Base-by-base conservation (phyloP, 306 rosid genomes). In the Lupinus albus region DNA sequence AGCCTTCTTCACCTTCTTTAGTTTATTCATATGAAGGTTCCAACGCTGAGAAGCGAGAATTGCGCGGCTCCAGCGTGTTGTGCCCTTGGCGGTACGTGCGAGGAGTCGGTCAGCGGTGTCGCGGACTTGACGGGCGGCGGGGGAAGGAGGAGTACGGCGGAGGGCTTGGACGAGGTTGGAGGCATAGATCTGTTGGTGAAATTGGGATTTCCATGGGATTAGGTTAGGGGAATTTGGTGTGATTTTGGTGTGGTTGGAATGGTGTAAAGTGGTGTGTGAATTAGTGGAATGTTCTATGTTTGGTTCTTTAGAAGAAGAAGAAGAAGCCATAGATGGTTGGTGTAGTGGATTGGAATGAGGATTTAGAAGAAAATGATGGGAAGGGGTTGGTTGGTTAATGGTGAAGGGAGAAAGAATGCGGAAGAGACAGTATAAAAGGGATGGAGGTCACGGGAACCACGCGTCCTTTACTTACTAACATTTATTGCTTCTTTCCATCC, bases 41-140 rank as follows among this genome's bases (percentile, higher is more conserved):
- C 30, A 25, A 1, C 30, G 3, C 4, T 89, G 89, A 15, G 61
- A 71, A 8, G 75, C 55, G 25, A 93, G 88, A 47, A 93, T 88
- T 42, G 94, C 91, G 39, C 89, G 83, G 86, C 99, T 93, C 99
- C 99, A 93, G 47, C 92, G 86, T 18, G 96, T 88, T 64, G 78
- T 75, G 0, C 99, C 97, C 56, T 76, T 83, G 13, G 94, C 92
- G 3, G 88, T 64, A 0, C 67, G 55, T 4, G 99, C 99, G 21
- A 93, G 91, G 15, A 93, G 80, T 33, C 95, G 77, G 76, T 93
- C 83, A 5, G 98, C 95, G 50, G 91, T 76, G 6, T 82, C 70
- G 1, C 86, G 86, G 35, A 93, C 82, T 0, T 55, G 47, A 2
- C 67, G 70, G 16, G 78, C 72, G 12, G 49, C 14, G 41, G 59